Conservation (phyloP, 2,329 filamentous ascomycete genomes). For the Phialophora expanda region DNA sequence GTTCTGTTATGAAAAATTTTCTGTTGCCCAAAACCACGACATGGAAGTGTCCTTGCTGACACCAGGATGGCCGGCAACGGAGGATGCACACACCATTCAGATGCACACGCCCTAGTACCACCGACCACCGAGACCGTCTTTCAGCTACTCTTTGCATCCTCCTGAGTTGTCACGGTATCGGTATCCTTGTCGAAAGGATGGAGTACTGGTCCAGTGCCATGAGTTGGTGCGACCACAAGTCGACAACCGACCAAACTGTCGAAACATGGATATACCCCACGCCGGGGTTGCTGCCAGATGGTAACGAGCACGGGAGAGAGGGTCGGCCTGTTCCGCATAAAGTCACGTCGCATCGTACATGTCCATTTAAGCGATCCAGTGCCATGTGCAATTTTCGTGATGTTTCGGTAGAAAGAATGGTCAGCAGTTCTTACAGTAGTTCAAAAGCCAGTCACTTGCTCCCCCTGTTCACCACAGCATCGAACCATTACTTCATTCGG, state of each 20-base stretch:
- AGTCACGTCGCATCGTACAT: constrained; percentile 16
- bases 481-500: constrained; percentile 3
- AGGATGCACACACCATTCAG: neutral
- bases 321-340: neutral
- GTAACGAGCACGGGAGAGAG: constrained; percentile 4
- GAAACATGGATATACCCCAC: constrained; percentile 14
- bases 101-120: neutral
- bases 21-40: neutral
- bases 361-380: constrained; percentile 15
- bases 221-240: neutral
- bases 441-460: constrained; percentile 3
- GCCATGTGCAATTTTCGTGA: constrained; percentile 11
- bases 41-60: neutral
- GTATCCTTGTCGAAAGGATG: neutral
- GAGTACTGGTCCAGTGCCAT: neutral
- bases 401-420: neutral
- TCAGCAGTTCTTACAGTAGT: constrained; percentile 3
- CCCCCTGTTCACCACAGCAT: neutral
- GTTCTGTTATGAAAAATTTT: constrained; percentile 13
- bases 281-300: constrained; percentile 12
- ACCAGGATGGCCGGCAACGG: neutral
- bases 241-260: neutral
- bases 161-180: neutral
- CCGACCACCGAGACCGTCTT: neutral
- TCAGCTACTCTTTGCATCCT: neutral